Evolutionary conservation across 2,329 filamentous ascomycete species (phyloP).

Genomic region (Fusarium sp.): DNA sequence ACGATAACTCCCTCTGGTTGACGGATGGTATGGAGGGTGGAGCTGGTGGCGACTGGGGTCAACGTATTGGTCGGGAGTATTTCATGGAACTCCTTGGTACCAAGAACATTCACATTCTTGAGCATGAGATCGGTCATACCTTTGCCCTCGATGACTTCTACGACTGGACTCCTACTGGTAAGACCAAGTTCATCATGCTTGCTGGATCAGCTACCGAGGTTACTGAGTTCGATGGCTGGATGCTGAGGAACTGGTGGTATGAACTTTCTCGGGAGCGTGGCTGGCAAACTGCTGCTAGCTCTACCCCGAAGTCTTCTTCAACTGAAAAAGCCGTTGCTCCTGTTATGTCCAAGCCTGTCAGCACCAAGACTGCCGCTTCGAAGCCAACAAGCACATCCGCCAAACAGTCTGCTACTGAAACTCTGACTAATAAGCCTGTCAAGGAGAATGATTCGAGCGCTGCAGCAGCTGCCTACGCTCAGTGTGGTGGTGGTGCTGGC

Average conservation of each 20-base stretch:
- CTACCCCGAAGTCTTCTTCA: background rate
- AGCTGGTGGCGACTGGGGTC: slow-evolving; percentile 62
- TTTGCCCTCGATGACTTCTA: slow-evolving; percentile 57
- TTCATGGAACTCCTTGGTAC: slow-evolving; percentile 54
- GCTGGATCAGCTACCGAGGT: slow-evolving; percentile 57
- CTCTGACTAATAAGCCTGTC: background rate
- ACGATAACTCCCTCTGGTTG: slow-evolving; percentile 62
- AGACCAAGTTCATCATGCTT: slow-evolving; percentile 59
- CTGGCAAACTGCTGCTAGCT: slow-evolving; percentile 39
- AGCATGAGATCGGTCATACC: slow-evolving; percentile 62
- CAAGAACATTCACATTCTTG: slow-evolving; percentile 58
- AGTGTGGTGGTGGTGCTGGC: slow-evolving; percentile 43
- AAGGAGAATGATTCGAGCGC: background rate
- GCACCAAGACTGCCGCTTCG: background rate
- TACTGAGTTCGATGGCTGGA: slow-evolving; percentile 64
- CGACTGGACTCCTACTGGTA: slow-evolving; percentile 59
- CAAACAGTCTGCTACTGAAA: background rate
- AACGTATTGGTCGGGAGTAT: slow-evolving; percentile 58
- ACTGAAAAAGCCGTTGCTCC: background rate
- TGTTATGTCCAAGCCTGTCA: background rate
- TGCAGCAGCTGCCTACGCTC: slow-evolving; percentile 12
- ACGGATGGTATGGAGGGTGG: slow-evolving; percentile 59
- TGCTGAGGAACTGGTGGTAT: slow-evolving; percentile 62
- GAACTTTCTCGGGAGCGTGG: slow-evolving; percentile 49
- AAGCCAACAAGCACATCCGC: background rate